phyloP scores from a whole-genome alignment of 345 rosid species.

The Aquilaria malaccensis region DNA sequence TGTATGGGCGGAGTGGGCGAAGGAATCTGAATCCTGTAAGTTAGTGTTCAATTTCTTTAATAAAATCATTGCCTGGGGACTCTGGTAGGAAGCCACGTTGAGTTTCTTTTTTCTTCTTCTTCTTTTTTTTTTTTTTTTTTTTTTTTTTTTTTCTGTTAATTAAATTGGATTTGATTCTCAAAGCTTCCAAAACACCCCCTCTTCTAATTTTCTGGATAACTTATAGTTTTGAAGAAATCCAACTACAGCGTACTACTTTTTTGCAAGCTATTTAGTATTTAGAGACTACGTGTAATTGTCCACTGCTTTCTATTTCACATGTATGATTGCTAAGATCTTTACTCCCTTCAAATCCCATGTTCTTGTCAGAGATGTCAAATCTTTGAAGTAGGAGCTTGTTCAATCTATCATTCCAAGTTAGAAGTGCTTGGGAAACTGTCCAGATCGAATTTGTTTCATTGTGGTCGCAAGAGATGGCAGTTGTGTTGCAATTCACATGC shows the following conservation, averaged over 20 bases:
- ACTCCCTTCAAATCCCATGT: constrained; percentile 14
- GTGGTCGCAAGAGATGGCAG: constrained; percentile 47
- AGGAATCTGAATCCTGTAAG: constrained; percentile 47
- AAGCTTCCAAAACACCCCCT: too few relatives aligned
- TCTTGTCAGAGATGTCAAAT: constrained; percentile 42
- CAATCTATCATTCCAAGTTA: constrained; percentile 28
- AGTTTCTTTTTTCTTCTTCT: too few relatives aligned
- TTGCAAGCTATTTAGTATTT: too few relatives aligned
- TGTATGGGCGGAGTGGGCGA: constrained; percentile 32
- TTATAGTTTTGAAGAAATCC: too few relatives aligned
- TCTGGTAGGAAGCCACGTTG: too few relatives aligned
- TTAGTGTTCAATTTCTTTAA: constrained; percentile 1
- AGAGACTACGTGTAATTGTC: too few relatives aligned
- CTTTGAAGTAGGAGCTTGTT: constrained; percentile 31
- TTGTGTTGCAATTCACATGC: constrained; percentile 36
- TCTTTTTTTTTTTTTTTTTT: too few relatives aligned
- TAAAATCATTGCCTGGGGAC: background rate
- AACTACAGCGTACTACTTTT: too few relatives aligned
- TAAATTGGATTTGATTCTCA: too few relatives aligned
- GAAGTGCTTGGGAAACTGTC: constrained; percentile 32
- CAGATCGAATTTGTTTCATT: constrained; percentile 33
- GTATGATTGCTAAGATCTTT: background rate
- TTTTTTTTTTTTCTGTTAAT: too few relatives aligned
- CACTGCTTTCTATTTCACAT: too few relatives aligned
- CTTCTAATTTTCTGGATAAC: too few relatives aligned